Evolutionary conservation across 305 asterid genomes (phyloP).

Genomic region (Ilex paraguariensis): DNA sequence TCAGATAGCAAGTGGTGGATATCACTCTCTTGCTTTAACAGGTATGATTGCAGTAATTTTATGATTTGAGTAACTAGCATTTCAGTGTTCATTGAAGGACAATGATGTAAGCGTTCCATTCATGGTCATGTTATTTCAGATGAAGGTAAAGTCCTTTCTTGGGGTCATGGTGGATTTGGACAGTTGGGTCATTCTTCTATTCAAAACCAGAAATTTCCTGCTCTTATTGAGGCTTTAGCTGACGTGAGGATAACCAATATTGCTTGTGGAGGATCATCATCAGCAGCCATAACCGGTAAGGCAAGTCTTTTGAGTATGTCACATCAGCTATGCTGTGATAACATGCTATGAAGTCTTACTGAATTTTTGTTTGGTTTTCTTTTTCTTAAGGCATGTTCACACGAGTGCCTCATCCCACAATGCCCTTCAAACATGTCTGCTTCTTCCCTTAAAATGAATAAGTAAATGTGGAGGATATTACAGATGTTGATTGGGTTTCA

Average conservation of each 20-base stretch:
- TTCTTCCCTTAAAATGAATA: too few species aligned
- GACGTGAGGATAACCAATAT: conserved; percentile 60
- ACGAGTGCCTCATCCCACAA: too few species aligned
- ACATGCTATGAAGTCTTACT: too few species aligned
- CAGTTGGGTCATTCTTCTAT: conserved; percentile 84
- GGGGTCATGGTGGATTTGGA: conserved; percentile 98
- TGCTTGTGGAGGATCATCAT: conserved; percentile 91
- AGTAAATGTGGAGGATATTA: too few species aligned
- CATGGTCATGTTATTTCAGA: conserved; percentile 35
- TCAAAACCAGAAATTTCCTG: conserved; percentile 64
- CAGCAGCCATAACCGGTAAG: conserved; percentile 93
- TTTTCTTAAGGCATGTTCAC: too few species aligned
- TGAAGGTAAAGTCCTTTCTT: conserved; percentile 86
- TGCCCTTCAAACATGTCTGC: too few species aligned
- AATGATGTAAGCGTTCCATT: conserved; percentile 16
- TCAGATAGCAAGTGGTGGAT: conserved; percentile 96
- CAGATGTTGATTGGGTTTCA: too few species aligned
- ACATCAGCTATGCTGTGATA: background rate
- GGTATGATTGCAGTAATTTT: conserved; percentile 30
- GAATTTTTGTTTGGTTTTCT: too few species aligned
- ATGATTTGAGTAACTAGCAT: background rate
- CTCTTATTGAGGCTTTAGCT: conserved; percentile 62
- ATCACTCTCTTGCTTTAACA: conserved; percentile 94
- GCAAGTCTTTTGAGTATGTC: background rate
- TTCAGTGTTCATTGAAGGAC: background rate